These are phyloP conservation scores for Funneliformis caledonium DNA, from an alignment of 371 early-diverging fungal species.

Conservation along the genomic window DNA sequence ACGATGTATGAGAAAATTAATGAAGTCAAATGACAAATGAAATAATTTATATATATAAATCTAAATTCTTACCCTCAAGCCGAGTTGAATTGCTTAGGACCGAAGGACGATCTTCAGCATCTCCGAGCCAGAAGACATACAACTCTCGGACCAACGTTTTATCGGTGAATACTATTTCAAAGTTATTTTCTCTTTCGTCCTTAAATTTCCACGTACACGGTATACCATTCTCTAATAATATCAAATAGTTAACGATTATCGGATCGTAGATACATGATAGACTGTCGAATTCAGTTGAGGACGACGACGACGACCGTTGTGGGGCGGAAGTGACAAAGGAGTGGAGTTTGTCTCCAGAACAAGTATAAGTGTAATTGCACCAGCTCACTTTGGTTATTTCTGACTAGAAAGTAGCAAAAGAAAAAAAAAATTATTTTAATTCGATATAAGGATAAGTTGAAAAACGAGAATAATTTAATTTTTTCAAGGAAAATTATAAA, in stretches of 20 bases:
- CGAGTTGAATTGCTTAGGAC: background rate
- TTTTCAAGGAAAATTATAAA: background rate
- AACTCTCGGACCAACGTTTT: constrained; percentile 4
- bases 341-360: constrained; percentile 17
- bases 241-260: constrained; percentile 11
- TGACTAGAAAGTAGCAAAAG: background rate
- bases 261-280: constrained; percentile 13
- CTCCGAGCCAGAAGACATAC: constrained; percentile 36
- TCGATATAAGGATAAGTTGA: too few relatives aligned
- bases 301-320: background rate
- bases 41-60: too few relatives aligned
- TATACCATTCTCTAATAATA: constrained; percentile 18
- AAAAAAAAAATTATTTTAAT: background rate
- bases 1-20: background rate
- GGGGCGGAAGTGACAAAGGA: constrained; percentile 16
- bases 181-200: background rate
- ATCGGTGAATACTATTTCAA: constrained; percentile 8
- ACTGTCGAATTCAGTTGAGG: background rate
- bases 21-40: background rate
- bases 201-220: constrained; percentile 37
- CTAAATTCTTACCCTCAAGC: background rate
- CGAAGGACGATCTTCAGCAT: background rate
- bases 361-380: constrained; percentile 24
- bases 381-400: constrained; percentile 8
- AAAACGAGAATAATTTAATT: background rate